Base-by-base conservation (phyloP, 345 rosid species). In the Eucalyptus shirleyi region DNA sequence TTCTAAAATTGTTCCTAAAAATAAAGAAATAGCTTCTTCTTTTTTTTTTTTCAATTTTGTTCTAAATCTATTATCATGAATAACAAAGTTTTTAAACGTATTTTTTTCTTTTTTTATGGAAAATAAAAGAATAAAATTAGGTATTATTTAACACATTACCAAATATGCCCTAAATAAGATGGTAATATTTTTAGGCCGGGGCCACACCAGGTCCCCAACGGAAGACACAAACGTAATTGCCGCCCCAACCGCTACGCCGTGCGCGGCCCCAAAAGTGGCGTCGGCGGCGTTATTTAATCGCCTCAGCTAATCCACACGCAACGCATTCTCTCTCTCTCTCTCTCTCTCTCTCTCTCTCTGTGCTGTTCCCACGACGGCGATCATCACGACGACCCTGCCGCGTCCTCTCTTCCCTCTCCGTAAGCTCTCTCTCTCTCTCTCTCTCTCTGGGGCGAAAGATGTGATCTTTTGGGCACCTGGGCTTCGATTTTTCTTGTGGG, bases 51-150 rank as follows among this genome's bases (percentile, higher is more conserved):
- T 19, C 3, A 6, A 21, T 53, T 19, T 53, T 53, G 1, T 53
- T 53, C 10, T 53, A 53, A 53, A 53, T 8, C 1, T 53, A 53
- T 53, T 53, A 19, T 53, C 10, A 53, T 0, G 11, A 53, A 0
- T 1, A 53, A 8, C 59, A 53, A 21, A 21, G 1, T 21, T 53
- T 53, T 21, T 4, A 4, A 21, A 53, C 1, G 26, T 8, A 19
- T 1, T 53, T 53, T 53, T 51, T 18, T 1, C 0, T 3, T 51
- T 3, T 53, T 53, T 53, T 19, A 53, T 53, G 5, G 11, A 0
- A 21, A 53, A 53, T 21, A 8, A 53, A 53, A 21, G 5, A 53
- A 53, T 53, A 2, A 53, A 53, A 53, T 53, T 53, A 53, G 11
- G 0, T 53, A 53, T 53, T 53, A 53, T 21, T 21, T 53, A 53